Conservation (phyloP, 2,329 filamentous ascomycete genomes). For the Arthrobotrys iridis region DNA sequence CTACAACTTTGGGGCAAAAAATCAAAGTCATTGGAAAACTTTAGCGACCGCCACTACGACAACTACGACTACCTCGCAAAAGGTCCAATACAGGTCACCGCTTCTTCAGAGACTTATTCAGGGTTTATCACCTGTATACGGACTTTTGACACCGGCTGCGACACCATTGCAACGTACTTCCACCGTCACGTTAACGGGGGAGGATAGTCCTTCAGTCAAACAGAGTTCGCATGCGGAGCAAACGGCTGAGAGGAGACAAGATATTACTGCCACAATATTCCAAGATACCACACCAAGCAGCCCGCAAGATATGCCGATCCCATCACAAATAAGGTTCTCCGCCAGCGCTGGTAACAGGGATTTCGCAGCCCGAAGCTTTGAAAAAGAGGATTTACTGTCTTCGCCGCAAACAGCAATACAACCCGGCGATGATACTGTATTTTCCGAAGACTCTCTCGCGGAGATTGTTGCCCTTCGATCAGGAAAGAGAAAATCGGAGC, state of each 20-base stretch:
- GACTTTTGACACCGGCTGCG: conserved; percentile 14
- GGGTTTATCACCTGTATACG: conserved; percentile 35
- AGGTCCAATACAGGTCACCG: conserved; percentile 26
- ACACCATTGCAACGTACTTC: conserved; percentile 4
- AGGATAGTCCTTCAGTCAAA: conserved; percentile 13
- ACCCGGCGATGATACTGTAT: not conserved
- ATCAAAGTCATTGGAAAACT: not conserved
- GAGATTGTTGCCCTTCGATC: not conserved
- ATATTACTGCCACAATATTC: not conserved
- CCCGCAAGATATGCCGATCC: conserved; percentile 31
- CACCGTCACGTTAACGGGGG: conserved; percentile 3
- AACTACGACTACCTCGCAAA: not conserved
- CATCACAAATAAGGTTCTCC: conserved; percentile 28
- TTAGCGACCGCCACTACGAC: not conserved
- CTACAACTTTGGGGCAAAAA: not conserved
- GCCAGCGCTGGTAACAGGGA: conserved; percentile 20
- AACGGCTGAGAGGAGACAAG: not conserved
- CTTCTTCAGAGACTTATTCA: conserved; percentile 36
- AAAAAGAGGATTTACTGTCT: not conserved
- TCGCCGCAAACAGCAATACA: not conserved
- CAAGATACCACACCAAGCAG: not conserved
- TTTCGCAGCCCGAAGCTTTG: not conserved
- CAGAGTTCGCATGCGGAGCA: not conserved
- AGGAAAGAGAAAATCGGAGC: not conserved
- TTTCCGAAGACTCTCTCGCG: not conserved